These are phyloP conservation scores for Serendipita vermifera DNA, from an alignment of 768 basidiomycete genomes.

Conservation along the genomic window DNA sequence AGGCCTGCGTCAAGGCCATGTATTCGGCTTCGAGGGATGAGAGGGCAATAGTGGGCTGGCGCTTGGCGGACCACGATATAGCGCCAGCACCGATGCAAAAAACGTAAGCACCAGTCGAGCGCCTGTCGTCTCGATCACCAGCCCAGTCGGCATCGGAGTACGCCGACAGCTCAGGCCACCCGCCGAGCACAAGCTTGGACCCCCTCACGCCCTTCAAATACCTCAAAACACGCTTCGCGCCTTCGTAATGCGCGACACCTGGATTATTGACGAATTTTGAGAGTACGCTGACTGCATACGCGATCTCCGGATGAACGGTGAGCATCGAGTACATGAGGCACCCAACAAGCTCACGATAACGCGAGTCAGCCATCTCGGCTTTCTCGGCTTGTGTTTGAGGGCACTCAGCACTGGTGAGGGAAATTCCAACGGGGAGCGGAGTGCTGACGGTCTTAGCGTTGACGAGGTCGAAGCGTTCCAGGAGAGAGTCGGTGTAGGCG, in stretches of 20 bases:
- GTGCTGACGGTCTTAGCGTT: background rate
- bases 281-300: slow-evolving; percentile 19
- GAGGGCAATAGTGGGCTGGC: slow-evolving; percentile 12
- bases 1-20: slow-evolving; percentile 12
- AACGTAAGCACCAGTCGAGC: slow-evolving; percentile 12
- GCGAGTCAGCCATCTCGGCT: background rate
- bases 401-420: background rate
- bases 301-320: slow-evolving; percentile 23
- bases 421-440: background rate
- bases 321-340: slow-evolving; percentile 23
- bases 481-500: background rate
- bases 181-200: background rate
- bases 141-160: slow-evolving; percentile 12
- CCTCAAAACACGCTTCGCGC: background rate
- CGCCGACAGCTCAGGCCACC: background rate
- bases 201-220: background rate
- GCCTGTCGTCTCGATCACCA: background rate
- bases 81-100: slow-evolving; percentile 9
- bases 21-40: slow-evolving; percentile 15
- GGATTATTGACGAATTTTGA: slow-evolving; percentile 5
- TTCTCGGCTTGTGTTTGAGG: background rate
- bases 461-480: background rate
- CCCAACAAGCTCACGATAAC: slow-evolving; percentile 19
- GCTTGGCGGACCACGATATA: slow-evolving; percentile 10
- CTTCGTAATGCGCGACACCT: background rate